Percentiles rank a stretch among this genome's conserved stretches.
phyloP scores from a whole-genome alignment of 2,329 filamentous ascomycete genomes.

The Phialophora verrucosa region DNA sequence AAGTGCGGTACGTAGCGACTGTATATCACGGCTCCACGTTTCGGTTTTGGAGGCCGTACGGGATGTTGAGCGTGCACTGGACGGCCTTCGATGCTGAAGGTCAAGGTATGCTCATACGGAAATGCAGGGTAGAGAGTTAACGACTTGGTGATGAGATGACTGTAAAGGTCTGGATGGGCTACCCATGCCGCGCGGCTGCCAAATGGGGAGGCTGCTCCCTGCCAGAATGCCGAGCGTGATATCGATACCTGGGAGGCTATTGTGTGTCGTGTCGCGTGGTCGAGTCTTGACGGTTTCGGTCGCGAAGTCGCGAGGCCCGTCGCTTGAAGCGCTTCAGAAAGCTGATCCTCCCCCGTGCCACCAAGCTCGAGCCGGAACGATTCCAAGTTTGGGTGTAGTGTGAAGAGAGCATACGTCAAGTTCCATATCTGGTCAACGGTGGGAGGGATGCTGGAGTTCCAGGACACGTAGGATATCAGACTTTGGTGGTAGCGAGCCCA shows the following conservation, averaged over 20 bases:
- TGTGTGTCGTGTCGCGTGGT: constrained; percentile 45
- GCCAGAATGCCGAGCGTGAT: constrained; percentile 63
- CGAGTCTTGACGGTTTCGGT: constrained; percentile 30
- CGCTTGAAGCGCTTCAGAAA: too few species aligned
- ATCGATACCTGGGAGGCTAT: constrained; percentile 45
- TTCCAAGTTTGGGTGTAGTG: too few species aligned
- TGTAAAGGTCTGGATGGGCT: constrained; percentile 44
- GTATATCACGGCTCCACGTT: constrained; percentile 73
- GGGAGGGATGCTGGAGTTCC: constrained; percentile 43
- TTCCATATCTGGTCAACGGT: constrained; percentile 47
- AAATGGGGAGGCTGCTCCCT: constrained; percentile 71
- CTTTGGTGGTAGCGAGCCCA: constrained; percentile 47
- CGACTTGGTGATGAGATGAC: constrained; percentile 52
- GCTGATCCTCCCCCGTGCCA: too few species aligned
- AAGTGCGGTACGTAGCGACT: constrained; percentile 79
- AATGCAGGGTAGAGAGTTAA: constrained; percentile 19
- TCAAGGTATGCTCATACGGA: constrained; percentile 34
- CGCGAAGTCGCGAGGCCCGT: too few species aligned
- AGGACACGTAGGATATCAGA: constrained; percentile 44
- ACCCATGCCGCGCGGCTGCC: constrained; percentile 50
- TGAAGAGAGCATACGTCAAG: too few species aligned
- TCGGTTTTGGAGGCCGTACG: constrained; percentile 72
- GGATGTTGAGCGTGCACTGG: constrained; percentile 70
- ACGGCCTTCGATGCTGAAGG: constrained; percentile 53
- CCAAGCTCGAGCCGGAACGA: too few species aligned